Conservation (phyloP, 306 rosid species). For the Cicer judaicum region DNA sequence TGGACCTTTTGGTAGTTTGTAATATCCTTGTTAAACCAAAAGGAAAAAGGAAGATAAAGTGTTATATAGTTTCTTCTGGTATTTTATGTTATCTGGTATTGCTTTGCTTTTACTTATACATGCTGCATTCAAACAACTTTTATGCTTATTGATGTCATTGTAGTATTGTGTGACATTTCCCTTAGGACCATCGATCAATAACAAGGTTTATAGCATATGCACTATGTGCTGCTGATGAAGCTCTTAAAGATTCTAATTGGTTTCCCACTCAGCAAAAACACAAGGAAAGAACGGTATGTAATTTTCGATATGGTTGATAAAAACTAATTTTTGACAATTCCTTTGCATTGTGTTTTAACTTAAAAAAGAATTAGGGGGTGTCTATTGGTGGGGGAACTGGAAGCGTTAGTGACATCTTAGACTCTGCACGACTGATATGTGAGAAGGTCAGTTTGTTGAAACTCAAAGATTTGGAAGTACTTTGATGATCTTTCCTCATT, state of each 20-base stretch:
- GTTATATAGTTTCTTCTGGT: background rate
- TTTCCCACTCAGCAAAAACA: constrained; percentile 71
- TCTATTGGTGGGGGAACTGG: constrained; percentile 97
- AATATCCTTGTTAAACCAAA: constrained; percentile 19
- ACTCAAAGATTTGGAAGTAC: constrained; percentile 5
- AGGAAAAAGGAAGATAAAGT: background rate
- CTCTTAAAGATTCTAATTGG: constrained; percentile 90
- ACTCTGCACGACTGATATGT: constrained; percentile 82
- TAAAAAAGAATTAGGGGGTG: constrained; percentile 67
- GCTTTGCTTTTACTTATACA: constrained; percentile 28
- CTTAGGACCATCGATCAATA: constrained; percentile 80
- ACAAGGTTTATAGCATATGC: constrained; percentile 93
- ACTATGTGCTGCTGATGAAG: constrained; percentile 95
- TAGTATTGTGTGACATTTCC: constrained; percentile 50
- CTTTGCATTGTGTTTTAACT: constrained; percentile 43
- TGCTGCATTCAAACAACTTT: constrained; percentile 32
- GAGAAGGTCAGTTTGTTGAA: constrained; percentile 67
- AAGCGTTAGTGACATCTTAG: constrained; percentile 83
- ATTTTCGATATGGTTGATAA: constrained; percentile 31
- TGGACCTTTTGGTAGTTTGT: constrained; percentile 19
- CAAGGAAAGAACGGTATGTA: constrained; percentile 82
- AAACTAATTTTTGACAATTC: constrained; percentile 26
- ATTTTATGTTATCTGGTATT: constrained; percentile 26
- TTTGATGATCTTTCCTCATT: constrained; percentile 29
- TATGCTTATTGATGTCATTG: constrained; percentile 51